Evolutionary conservation across 2,329 filamentous ascomycete species (phyloP).

Genomic region (Ophiognomonia clavigignenti-juglandacearum): DNA sequence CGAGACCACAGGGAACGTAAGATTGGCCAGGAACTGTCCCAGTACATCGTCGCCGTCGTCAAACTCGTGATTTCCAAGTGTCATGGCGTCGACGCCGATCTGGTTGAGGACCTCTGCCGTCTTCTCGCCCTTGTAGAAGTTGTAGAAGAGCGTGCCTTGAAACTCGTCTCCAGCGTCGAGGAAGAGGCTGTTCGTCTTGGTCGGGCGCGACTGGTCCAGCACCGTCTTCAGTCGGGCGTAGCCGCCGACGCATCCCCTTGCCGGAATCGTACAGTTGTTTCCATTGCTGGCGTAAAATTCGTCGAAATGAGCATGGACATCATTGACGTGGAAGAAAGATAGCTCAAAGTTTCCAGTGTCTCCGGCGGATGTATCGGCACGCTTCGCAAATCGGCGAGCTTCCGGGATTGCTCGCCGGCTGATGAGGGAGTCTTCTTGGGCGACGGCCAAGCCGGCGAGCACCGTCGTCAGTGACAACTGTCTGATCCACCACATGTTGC

Average conservation of each 20-base stretch:
- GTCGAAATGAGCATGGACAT: constrained; percentile 64
- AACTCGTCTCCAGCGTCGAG: constrained; percentile 67
- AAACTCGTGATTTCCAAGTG: constrained; percentile 63
- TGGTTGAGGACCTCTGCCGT: constrained; percentile 63
- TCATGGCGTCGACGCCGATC: constrained; percentile 64
- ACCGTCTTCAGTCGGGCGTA: constrained; percentile 60
- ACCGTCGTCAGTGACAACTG: not conserved
- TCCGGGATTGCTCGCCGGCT: constrained; percentile 41
- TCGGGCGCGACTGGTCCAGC: constrained; percentile 50
- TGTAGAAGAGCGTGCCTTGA: constrained; percentile 64
- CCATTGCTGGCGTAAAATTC: constrained; percentile 54
- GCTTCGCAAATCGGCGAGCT: constrained; percentile 7
- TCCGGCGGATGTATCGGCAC: constrained; percentile 36
- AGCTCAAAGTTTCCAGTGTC: constrained; percentile 48
- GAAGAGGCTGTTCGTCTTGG: constrained; percentile 56
- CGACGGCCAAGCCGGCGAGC: not conserved
- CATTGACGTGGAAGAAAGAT: constrained; percentile 66
- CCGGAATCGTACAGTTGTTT: constrained; percentile 53
- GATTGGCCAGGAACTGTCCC: constrained; percentile 55
- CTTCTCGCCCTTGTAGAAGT: constrained; percentile 62
- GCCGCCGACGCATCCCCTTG: constrained; percentile 57
- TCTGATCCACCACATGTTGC: not conserved
- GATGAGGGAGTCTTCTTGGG: constrained; percentile 42
- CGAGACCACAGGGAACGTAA: constrained; percentile 61
- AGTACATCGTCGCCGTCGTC: constrained; percentile 60